These are phyloP conservation scores for Antitrichia curtipendula DNA, from an alignment of 225 moss, liverwort and hornwort genomes.

Conservation along the genomic window DNA sequence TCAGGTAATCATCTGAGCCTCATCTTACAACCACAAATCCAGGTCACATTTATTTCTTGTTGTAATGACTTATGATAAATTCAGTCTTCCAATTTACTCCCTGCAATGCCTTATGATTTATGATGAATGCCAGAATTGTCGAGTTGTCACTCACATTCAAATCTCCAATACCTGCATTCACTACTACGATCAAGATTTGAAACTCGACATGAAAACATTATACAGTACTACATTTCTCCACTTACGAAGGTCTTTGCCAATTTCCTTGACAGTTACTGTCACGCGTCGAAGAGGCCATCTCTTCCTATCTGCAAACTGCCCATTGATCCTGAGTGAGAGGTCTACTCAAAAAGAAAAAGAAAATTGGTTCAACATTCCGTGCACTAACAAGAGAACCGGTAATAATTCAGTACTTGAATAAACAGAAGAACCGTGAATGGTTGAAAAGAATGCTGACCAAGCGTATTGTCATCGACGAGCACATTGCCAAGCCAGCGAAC, in stretches of 20 bases:
- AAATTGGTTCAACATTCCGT: not conserved
- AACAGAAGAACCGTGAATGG: not conserved
- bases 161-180: not conserved
- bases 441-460: constrained; percentile 20
- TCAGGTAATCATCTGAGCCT: not conserved
- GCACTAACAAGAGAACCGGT: not conserved
- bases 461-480: constrained; percentile 83
- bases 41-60: not conserved
- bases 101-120: not conserved
- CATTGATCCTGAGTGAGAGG: constrained; percentile 1
- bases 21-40: not conserved
- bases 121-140: not conserved
- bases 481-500: constrained; percentile 67
- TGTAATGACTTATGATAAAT: not conserved
- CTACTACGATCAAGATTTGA: not conserved
- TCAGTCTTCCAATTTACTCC: not conserved
- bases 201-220: not conserved
- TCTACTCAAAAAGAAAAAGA: not conserved
- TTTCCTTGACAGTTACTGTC: constrained; percentile 61
- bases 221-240: not conserved
- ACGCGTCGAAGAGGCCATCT: constrained; percentile 70
- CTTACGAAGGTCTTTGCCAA: constrained; percentile 41
- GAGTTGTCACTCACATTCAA: not conserved
- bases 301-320: constrained; percentile 65
- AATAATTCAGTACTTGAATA: not conserved